Percentiles rank a stretch among this genome's conserved stretches.
phyloP scores from a whole-genome alignment of 768 basidiomycete genomes.

The Strobilomyces confusus region DNA sequence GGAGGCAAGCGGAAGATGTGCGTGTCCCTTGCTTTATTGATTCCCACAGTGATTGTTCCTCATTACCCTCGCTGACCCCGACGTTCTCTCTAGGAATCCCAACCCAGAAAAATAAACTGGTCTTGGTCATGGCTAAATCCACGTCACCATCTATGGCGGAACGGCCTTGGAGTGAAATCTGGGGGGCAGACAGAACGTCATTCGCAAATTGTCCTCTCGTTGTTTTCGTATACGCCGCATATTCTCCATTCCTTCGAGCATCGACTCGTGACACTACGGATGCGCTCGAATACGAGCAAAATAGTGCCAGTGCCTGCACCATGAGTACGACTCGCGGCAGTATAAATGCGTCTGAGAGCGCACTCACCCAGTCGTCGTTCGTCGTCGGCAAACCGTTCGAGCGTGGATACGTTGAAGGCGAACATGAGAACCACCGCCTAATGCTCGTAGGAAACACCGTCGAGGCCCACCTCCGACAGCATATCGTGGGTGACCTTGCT shows the following conservation, averaged over 20 bases:
- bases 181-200: conserved; percentile 2
- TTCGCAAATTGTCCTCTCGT: neutral
- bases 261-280: no score
- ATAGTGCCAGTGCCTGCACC: no score
- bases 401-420: no score
- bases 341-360: no score
- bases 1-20: conserved; percentile 96
- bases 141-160: conserved; percentile 14
- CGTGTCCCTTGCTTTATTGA: conserved; percentile 48
- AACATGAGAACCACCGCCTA: no score
- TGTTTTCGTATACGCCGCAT: conserved; percentile 13
- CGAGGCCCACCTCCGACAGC: no score
- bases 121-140: conserved; percentile 4
- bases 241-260: conserved; percentile 2
- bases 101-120: conserved; percentile 27
- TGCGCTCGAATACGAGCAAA: no score
- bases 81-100: conserved; percentile 21
- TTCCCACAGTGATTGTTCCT: conserved; percentile 77
- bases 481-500: no score
- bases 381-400: no score
- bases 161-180: conserved; percentile 9
- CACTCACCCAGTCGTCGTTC: no score
- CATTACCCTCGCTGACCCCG: conserved; percentile 3
- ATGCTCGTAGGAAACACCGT: no score
- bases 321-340: no score